Percentiles rank a stretch among this genome's conserved stretches.
Evolutionary conservation across 2,329 filamentous ascomycete species (phyloP).

Genomic region (Dothistroma septosporum): DNA sequence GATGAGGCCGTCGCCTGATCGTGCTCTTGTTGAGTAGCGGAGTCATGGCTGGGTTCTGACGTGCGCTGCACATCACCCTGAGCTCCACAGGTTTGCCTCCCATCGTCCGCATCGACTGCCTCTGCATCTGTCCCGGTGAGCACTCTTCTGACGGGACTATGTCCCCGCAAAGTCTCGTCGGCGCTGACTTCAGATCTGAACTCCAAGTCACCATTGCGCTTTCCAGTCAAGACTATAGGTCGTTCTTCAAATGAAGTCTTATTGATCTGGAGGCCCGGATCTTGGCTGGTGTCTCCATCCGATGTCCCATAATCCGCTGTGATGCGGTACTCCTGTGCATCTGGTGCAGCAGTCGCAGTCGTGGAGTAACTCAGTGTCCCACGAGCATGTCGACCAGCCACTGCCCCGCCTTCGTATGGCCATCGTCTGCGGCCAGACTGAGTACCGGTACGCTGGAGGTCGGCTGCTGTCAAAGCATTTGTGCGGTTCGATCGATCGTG

Average conservation of each 20-base stretch:
- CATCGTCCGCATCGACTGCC: neutral
- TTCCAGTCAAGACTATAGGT: neutral
- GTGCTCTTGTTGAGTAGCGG: no score
- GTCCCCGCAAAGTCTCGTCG: neutral
- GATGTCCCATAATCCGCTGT: neutral
- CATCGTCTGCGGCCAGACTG: neutral
- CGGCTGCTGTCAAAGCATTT: neutral
- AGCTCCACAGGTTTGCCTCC: neutral
- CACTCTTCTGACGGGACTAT: neutral
- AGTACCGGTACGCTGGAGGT: neutral
- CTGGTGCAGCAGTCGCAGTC: neutral
- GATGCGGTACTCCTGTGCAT: neutral
- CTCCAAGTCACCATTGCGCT: neutral
- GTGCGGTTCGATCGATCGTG: neutral
- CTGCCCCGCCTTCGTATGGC: neutral
- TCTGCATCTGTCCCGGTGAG: neutral
- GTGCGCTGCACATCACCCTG: neutral
- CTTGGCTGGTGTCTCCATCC: neutral
- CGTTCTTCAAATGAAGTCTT: neutral
- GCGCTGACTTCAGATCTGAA: neutral
- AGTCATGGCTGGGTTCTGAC: neutral
- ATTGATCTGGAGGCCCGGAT: neutral
- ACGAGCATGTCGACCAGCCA: neutral
- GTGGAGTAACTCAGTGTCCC: neutral
- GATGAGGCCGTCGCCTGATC: neutral